phyloP scores from a whole-genome alignment of 495 filamentous ascomycete genomes.

The Neurospora sp. region DNA sequence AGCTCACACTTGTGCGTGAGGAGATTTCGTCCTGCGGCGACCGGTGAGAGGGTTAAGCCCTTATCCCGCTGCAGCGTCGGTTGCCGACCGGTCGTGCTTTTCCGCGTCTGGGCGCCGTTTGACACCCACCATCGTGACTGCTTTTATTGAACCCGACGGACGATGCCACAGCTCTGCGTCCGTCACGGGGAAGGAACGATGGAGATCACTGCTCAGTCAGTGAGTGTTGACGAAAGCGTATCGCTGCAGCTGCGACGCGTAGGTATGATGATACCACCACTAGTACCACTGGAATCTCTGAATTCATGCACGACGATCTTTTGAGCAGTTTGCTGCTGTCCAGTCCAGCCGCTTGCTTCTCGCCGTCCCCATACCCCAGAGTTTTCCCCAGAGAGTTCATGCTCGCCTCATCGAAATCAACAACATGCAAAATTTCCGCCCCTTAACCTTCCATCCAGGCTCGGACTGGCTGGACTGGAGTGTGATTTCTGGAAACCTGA shows the following conservation, averaged over 20 bases:
- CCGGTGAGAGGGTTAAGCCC: not conserved
- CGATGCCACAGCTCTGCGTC: not conserved
- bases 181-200: not conserved
- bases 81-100: not conserved
- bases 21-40: not conserved
- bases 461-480: not conserved
- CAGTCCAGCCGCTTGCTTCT: not conserved
- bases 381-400: not conserved
- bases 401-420: not conserved
- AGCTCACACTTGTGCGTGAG: not conserved
- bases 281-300: not conserved
- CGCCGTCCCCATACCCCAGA: not conserved
- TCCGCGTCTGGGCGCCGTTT: not conserved
- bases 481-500: not conserved
- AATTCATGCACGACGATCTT: not conserved
- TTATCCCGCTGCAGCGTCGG: not conserved
- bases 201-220: not conserved
- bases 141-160: not conserved
- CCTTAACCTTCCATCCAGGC: not conserved
- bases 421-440: not conserved
- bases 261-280: not conserved
- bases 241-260: not conserved
- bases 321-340: not conserved
- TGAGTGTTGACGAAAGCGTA: not conserved
- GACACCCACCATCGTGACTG: not conserved